Evolutionary conservation across 2,329 filamentous ascomycete species (phyloP).

Genomic region (Phyllachora maydis): DNA sequence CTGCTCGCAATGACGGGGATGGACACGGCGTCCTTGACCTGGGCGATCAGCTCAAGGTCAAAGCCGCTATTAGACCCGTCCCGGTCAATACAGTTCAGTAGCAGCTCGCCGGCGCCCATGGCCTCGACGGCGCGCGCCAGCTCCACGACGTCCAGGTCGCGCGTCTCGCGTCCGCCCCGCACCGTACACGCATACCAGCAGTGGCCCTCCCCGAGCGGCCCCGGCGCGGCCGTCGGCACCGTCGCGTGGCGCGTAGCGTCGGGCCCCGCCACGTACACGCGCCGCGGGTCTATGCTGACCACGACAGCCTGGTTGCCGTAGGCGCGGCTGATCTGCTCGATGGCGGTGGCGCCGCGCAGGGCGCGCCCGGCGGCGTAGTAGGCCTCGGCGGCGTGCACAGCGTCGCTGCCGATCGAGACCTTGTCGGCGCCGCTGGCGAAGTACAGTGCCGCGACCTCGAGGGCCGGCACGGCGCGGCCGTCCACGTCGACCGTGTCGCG

Average conservation of each 20-base stretch:
- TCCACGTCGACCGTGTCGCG: conserved; percentile 81
- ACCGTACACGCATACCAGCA: conserved; percentile 98
- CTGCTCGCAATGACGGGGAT: conserved; percentile 94
- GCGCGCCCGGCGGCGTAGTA: conserved; percentile 55
- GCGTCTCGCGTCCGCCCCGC: conserved; percentile 84
- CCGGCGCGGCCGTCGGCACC: conserved; percentile 46
- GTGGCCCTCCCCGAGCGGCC: conserved; percentile 55
- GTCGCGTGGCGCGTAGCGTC: conserved; percentile 55
- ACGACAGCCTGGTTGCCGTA: conserved; percentile 97
- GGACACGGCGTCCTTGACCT: conserved; percentile 69
- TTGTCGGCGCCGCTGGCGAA: conserved; percentile 96
- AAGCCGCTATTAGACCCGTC: conserved; percentile 92
- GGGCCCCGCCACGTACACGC: conserved; percentile 61
- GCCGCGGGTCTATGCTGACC: conserved; percentile 82
- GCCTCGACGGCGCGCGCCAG: conserved; percentile 77
- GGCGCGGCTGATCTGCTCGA: conserved; percentile 82
- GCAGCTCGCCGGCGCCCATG: conserved; percentile 85
- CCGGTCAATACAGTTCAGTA: conserved; percentile 94
- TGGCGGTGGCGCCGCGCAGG: conserved; percentile 66
- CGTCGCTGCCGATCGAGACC: conserved; percentile 89
- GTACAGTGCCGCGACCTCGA: conserved; percentile 90
- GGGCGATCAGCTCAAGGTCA: conserved; percentile 73
- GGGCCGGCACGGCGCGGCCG: conserved; percentile 65
- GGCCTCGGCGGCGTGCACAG: conserved; percentile 78
- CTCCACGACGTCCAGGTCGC: conserved; percentile 82